Evolutionary conservation across 345 rosid species (phyloP).

Genomic region (Eucalyptus regnans): DNA sequence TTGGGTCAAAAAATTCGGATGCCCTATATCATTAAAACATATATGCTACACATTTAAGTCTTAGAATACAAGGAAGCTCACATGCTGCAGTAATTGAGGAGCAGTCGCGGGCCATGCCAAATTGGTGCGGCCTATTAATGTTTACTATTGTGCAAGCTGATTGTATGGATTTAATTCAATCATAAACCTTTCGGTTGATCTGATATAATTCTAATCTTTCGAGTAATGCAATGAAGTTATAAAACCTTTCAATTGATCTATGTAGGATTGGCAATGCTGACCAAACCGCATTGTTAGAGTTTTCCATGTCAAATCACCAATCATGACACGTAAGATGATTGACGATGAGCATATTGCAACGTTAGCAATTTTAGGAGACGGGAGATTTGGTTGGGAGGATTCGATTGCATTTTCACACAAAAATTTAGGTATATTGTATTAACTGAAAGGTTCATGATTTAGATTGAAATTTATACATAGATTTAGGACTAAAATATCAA

Average conservation of each 20-base stretch:
- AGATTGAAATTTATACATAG: not conserved
- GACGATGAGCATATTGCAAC: rapidly evolving
- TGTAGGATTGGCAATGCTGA: not conserved
- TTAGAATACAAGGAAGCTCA: not conserved
- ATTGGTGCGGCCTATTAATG: no score
- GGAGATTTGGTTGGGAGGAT: not conserved
- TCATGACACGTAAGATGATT: not conserved
- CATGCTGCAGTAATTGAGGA: not conserved
- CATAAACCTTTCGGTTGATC: not conserved
- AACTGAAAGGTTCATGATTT: not conserved
- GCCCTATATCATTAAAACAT: not conserved
- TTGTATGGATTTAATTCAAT: no score
- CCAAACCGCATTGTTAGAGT: not conserved
- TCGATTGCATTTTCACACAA: not conserved
- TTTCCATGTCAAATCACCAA: not conserved
- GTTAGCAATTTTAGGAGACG: not conserved
- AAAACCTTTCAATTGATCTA: not conserved
- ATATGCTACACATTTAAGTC: not conserved
- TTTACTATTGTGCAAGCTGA: no score
- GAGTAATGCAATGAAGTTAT: not conserved
- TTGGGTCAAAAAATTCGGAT: not conserved
- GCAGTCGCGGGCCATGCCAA: not conserved
- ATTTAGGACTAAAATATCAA: not conserved
- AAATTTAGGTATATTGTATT: not conserved
- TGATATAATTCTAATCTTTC: no score